Evolutionary conservation across 768 basidiomycete genomes (phyloP).

Genomic region (Suillus subaureus): DNA sequence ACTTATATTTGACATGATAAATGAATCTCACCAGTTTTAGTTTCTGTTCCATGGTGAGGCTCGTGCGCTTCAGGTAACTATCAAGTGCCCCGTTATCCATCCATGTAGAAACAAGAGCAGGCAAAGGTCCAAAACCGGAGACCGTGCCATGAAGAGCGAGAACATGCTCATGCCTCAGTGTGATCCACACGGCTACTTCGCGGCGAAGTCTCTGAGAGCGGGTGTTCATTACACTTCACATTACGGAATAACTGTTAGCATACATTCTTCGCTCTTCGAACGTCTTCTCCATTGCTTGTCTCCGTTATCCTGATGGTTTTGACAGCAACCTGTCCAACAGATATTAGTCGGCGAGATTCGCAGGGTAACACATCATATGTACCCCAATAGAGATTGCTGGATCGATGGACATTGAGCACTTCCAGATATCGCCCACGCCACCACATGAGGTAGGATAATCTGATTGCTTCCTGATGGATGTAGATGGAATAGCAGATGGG

Average conservation of each 20-base stretch:
- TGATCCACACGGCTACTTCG: not conserved
- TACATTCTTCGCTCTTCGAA: not conserved
- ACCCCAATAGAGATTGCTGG: too few species aligned
- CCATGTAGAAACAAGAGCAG: conserved; percentile 4
- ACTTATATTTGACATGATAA: too few species aligned
- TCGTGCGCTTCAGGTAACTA: not conserved
- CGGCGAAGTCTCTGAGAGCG: not conserved
- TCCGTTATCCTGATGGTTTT: too few species aligned
- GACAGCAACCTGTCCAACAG: too few species aligned
- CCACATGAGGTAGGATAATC: too few species aligned
- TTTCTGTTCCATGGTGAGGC: not conserved
- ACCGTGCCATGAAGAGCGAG: conserved; percentile 1
- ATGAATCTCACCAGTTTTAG: not conserved
- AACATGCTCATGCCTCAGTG: not conserved
- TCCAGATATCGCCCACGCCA: too few species aligned
- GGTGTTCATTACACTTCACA: not conserved
- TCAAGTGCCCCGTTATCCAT: conserved; percentile 2
- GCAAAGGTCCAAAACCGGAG: not conserved
- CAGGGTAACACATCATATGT: too few species aligned
- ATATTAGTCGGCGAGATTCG: too few species aligned
- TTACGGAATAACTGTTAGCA: not conserved
- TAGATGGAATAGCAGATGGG: too few species aligned
- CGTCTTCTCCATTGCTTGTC: not conserved
- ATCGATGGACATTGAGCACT: too few species aligned
- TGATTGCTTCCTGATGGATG: too few species aligned